Conservation (phyloP, 2,329 filamentous ascomycete species). For the Sporothrix luriei region DNA sequence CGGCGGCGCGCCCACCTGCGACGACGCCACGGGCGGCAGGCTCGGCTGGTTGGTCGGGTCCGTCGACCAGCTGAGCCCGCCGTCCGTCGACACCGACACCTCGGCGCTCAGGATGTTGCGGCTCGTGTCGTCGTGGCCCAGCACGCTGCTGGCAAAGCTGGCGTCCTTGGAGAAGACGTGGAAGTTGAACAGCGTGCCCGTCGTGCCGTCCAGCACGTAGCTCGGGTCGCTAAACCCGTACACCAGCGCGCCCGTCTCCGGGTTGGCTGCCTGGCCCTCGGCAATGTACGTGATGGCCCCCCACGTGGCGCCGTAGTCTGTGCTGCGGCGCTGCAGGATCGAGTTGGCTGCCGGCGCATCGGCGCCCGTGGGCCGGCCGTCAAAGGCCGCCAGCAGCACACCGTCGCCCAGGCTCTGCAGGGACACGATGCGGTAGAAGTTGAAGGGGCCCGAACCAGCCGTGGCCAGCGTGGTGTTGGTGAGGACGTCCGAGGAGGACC, state of each 20-base stretch:
- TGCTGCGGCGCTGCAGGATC: constrained; percentile 9
- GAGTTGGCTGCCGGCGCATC: not conserved
- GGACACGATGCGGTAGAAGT: constrained; percentile 4
- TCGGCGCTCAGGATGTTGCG: constrained; percentile 19
- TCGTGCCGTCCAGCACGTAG: not conserved
- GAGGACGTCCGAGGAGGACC: not conserved
- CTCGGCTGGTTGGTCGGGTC: constrained; percentile 16
- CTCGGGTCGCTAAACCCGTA: constrained; percentile 8
- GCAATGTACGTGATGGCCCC: constrained; percentile 9
- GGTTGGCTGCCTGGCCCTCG: constrained; percentile 10
- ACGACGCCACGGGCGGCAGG: constrained; percentile 17
- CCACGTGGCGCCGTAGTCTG: constrained; percentile 19
- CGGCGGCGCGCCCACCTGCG: not conserved
- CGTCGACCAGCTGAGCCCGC: constrained; percentile 16
- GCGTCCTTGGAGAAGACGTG: constrained; percentile 12
- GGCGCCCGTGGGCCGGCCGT: not conserved
- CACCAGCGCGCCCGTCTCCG: not conserved
- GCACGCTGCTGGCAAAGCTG: constrained; percentile 16
- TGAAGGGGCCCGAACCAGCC: not conserved
- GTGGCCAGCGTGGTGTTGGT: not conserved
- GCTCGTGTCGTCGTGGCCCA: constrained; percentile 11
- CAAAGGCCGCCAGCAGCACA: not conserved
- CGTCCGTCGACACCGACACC: constrained; percentile 16
- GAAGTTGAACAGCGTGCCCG: constrained; percentile 4
- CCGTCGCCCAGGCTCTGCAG: not conserved